These are phyloP conservation scores for Crithidia expoeki DNA, from an alignment of 208 protist species.

Conservation along the genomic window DNA sequence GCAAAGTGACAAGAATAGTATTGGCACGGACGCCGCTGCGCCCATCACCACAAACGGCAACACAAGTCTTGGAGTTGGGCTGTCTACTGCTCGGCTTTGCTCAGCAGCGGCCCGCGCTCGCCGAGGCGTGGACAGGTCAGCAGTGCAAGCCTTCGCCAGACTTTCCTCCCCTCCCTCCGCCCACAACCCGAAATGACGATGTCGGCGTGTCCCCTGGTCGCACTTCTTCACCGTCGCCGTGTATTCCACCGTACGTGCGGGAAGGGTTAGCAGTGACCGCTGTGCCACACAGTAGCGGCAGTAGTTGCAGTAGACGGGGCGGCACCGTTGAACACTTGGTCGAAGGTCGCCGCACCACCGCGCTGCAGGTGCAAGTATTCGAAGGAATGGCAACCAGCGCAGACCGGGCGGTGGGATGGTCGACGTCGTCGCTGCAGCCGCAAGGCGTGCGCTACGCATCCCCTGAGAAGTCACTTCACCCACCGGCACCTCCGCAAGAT, in stretches of 20 bases:
- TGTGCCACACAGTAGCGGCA: neutral
- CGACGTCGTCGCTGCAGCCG: neutral
- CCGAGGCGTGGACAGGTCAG: constrained; percentile 10
- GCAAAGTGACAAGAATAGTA: too few relatives aligned
- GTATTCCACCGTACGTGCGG: neutral
- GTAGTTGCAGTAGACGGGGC: neutral
- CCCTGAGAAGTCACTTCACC: constrained; percentile 5
- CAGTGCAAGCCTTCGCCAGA: constrained; percentile 13
- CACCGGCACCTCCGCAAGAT: neutral
- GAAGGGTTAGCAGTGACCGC: neutral
- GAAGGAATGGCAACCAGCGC: neutral
- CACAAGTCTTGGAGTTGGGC: too few relatives aligned
- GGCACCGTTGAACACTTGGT: constrained; percentile 14
- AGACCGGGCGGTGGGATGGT: too few relatives aligned
- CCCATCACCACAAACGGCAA: too few relatives aligned
- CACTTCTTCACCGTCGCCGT: constrained; percentile 9
- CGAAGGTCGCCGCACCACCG: constrained; percentile 34
- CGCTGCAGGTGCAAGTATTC: constrained; percentile 12
- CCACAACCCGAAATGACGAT: constrained; percentile 18
- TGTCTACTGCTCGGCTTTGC: neutral
- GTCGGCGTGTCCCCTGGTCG: neutral
- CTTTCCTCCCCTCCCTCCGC: neutral
- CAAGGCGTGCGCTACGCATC: constrained; percentile 2
- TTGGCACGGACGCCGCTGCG: too few relatives aligned
- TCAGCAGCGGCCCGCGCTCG: neutral